Conservation (phyloP, 345 rosid genomes). For the Anastatica hierochuntica region DNA sequence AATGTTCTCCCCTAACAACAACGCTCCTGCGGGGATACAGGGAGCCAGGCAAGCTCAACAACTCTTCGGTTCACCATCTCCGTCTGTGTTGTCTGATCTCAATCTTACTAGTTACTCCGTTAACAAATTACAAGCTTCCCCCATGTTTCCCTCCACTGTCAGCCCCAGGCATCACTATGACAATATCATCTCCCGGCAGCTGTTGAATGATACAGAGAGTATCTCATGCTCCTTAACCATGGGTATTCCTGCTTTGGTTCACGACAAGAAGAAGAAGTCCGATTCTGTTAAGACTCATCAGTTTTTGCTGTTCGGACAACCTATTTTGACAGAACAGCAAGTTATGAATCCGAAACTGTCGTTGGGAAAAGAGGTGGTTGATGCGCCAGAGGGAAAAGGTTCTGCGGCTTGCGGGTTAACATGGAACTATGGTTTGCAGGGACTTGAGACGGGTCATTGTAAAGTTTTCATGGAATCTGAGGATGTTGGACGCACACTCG, state of each 20-base stretch:
- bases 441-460: slow-evolving; percentile 62
- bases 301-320: slow-evolving; percentile 81
- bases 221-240: slow-evolving; percentile 76
- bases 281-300: slow-evolving; percentile 48
- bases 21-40: slow-evolving; percentile 96
- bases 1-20: slow-evolving; percentile 31
- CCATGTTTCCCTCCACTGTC: slow-evolving; percentile 27
- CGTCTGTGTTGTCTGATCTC: slow-evolving; percentile 51
- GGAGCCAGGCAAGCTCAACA: slow-evolving; percentile 99
- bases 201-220: slow-evolving; percentile 12
- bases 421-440: neutral
- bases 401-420: no score
- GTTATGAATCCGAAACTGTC: slow-evolving; percentile 9
- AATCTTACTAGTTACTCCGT: slow-evolving; percentile 33
- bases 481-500: slow-evolving; percentile 72
- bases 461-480: slow-evolving; percentile 87
- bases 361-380: slow-evolving; percentile 20
- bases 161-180: slow-evolving; percentile 15
- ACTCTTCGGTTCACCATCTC: slow-evolving; percentile 47
- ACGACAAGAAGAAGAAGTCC: slow-evolving; percentile 46
- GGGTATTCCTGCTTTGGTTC: slow-evolving; percentile 42
- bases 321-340: slow-evolving; percentile 44
- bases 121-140: slow-evolving; percentile 41
- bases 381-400: no score
- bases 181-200: slow-evolving; percentile 20